A percentile compares a stretch with the other conserved stretches of the same genome.
These are phyloP conservation scores for Neurospora sp. DNA, from an alignment of 495 filamentous ascomycete genomes.

Conservation along the genomic window DNA sequence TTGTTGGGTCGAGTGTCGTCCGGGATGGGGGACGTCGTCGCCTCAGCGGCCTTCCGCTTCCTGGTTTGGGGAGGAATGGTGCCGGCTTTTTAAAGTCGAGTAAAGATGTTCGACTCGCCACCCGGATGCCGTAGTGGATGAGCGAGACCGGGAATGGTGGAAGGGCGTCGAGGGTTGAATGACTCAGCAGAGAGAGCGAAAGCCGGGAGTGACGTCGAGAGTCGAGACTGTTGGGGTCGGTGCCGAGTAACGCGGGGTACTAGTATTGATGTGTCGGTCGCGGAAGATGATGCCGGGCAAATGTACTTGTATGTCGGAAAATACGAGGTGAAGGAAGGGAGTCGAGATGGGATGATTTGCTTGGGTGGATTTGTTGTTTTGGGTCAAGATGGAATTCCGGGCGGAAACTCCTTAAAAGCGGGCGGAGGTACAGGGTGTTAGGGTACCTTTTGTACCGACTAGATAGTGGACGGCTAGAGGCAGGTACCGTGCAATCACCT, in stretches of 20 bases:
- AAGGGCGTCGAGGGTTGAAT: neutral
- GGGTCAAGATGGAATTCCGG: neutral
- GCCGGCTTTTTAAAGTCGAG: conserved; percentile 24
- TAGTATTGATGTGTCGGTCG: neutral
- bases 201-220: conserved; percentile 1
- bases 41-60: conserved; percentile 89
- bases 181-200: neutral
- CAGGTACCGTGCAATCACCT: neutral
- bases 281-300: neutral
- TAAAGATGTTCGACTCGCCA: conserved; percentile 4
- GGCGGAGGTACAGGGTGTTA: neutral
- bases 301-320: neutral
- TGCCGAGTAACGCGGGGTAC: neutral
- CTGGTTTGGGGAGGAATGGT: conserved; percentile 56
- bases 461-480: neutral
- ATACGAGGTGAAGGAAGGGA: neutral
- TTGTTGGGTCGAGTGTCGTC: conserved; percentile 34
- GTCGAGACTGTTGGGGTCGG: neutral
- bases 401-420: neutral
- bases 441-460: neutral
- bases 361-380: neutral
- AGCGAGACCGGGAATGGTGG: neutral
- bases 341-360: neutral
- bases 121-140: conserved; percentile 1
- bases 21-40: conserved; percentile 41